Conservation (phyloP, 805 yeast genomes). For the Metschnikowia peoriensis region DNA sequence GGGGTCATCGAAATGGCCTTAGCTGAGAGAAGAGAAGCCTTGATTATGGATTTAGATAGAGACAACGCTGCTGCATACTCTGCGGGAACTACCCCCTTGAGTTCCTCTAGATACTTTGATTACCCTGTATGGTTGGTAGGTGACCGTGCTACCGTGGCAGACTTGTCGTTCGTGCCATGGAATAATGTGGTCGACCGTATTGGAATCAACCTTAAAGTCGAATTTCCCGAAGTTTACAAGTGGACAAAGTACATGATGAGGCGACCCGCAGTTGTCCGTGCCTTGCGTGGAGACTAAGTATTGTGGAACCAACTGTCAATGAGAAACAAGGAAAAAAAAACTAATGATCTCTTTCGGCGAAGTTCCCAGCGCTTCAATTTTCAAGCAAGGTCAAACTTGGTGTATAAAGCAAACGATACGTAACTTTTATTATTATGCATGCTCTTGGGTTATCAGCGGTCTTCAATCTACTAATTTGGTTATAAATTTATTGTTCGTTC, state of each 20-base stretch:
- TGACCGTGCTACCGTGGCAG: constrained; percentile 78
- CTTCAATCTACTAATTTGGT: too few species aligned
- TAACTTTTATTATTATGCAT: background rate
- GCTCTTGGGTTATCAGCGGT: background rate
- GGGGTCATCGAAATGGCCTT: constrained; percentile 94
- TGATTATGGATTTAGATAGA: constrained; percentile 83
- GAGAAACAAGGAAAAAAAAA: background rate
- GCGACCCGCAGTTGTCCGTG: constrained; percentile 86
- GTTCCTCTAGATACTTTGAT: constrained; percentile 83
- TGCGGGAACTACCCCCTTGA: constrained; percentile 83
- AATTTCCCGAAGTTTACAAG: constrained; percentile 92
- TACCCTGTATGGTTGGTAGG: constrained; percentile 96
- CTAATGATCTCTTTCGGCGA: background rate
- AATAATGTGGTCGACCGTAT: constrained; percentile 91
- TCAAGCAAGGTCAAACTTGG: background rate
- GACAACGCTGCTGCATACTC: constrained; percentile 86
- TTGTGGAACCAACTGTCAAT: background rate
- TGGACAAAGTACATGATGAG: constrained; percentile 97
- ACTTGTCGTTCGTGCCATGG: constrained; percentile 93
- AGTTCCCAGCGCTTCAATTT: background rate
- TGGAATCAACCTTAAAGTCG: constrained; percentile 82
- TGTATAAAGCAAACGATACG: background rate
- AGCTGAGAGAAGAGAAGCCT: constrained; percentile 87
- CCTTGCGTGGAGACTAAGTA: constrained; percentile 64
- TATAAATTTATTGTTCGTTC: background rate